phyloP scores from a whole-genome alignment of 2,329 filamentous ascomycete species.

The Cercospora berteroae region DNA sequence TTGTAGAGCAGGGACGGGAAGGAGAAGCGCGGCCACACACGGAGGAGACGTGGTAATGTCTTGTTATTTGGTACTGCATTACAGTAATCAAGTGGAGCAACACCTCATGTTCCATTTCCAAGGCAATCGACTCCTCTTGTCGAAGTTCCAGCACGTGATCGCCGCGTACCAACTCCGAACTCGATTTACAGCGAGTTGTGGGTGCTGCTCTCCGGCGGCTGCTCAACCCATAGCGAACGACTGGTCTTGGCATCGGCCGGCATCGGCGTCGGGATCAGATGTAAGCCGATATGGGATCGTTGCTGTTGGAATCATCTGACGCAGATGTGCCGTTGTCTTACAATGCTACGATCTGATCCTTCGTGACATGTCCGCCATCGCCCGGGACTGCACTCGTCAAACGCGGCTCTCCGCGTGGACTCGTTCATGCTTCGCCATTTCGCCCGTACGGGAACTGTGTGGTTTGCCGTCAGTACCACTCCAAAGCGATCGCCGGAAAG shows the following conservation, averaged over 20 bases:
- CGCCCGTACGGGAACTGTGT: not conserved
- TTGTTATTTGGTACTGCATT: too few relatives aligned
- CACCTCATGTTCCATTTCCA: not conserved
- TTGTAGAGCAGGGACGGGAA: not conserved
- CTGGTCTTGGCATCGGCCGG: not conserved
- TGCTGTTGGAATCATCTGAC: not conserved
- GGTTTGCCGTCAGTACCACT: not conserved
- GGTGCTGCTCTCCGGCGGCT: too few relatives aligned
- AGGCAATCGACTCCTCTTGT: not conserved
- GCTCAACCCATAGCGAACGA: not conserved
- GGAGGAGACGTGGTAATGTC: not conserved
- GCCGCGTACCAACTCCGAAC: too few relatives aligned
- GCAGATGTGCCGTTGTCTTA: not conserved
- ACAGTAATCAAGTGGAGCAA: not conserved
- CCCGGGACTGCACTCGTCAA: not conserved
- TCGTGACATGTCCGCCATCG: not conserved
- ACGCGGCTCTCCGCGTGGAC: not conserved
- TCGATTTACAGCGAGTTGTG: too few relatives aligned
- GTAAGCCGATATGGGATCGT: not conserved
- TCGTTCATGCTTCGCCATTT: not conserved
- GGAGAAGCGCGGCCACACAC: not conserved
- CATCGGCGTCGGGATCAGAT: not conserved
- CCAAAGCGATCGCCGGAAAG: not conserved
- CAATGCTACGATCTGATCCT: not conserved
- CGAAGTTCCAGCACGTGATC: not conserved